These are phyloP conservation scores for Elongisporangium prolatum DNA, from an alignment of 352 stramenopile species.

Conservation along the genomic window DNA sequence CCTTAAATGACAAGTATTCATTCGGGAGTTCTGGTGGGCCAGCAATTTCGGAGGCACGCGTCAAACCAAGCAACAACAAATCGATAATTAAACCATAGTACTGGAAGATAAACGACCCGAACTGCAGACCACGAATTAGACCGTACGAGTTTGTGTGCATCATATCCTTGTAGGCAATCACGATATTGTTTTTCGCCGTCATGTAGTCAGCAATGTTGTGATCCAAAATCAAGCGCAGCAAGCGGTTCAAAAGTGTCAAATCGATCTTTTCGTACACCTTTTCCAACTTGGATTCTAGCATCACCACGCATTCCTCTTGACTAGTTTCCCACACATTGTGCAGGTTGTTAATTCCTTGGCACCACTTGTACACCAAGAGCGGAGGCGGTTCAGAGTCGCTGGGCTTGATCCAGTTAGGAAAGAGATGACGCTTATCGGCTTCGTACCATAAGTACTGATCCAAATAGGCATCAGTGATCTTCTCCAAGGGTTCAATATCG, in stretches of 20 bases:
- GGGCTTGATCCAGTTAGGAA: constrained; percentile 99
- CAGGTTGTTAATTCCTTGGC: constrained; percentile 99
- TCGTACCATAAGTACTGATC: constrained; percentile 99
- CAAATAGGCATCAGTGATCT: constrained; percentile 99
- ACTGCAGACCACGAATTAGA: constrained; percentile 98
- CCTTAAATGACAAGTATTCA: constrained; percentile 98
- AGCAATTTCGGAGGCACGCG: constrained; percentile 97
- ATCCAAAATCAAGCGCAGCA: constrained; percentile 98
- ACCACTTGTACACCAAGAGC: constrained; percentile 99
- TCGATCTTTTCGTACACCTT: constrained; percentile 99
- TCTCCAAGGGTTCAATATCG: constrained; percentile 99
- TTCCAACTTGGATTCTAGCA: constrained; percentile 98
- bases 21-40: constrained; percentile 97
- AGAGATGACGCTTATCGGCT: constrained; percentile 99
- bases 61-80: constrained; percentile 96
- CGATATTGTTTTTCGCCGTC: constrained; percentile 99
- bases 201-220: constrained; percentile 99
- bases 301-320: constrained; percentile 98
- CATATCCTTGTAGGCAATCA: constrained; percentile 99
- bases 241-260: constrained; percentile 97
- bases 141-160: constrained; percentile 99
- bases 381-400: constrained; percentile 98
- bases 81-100: constrained; percentile 99
- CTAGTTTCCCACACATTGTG: constrained; percentile 98
- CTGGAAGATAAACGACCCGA: constrained; percentile 97